Evolutionary conservation across 2,329 filamentous ascomycete species (phyloP).

Genomic region (Botrytis cinerea): DNA sequence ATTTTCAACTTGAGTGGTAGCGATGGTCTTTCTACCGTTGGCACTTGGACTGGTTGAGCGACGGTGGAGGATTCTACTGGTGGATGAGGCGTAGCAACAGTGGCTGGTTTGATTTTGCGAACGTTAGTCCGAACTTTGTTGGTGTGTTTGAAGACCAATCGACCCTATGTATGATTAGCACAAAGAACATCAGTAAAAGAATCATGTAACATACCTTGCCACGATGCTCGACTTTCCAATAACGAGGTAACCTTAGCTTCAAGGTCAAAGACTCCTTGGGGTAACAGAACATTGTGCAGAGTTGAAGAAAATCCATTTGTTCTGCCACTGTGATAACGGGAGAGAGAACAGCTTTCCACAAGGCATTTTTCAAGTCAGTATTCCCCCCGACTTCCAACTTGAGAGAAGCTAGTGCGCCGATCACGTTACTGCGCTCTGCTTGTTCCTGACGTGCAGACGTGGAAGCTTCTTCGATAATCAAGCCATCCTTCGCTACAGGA

Average conservation of each 20-base stretch:
- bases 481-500: slow-evolving; percentile 27
- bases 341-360: slow-evolving; percentile 55
- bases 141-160: slow-evolving; percentile 38
- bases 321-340: slow-evolving; percentile 50
- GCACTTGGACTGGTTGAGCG: not conserved
- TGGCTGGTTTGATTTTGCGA: slow-evolving; percentile 6
- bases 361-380: slow-evolving; percentile 46
- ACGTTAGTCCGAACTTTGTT: slow-evolving; percentile 36
- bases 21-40: slow-evolving; percentile 12
- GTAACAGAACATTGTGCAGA: slow-evolving; percentile 54
- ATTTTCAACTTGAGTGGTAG: slow-evolving; percentile 21
- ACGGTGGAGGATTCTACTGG: slow-evolving; percentile 8
- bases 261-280: slow-evolving; percentile 50
- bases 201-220: slow-evolving; percentile 41
- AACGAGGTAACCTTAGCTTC: slow-evolving; percentile 50
- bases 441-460: slow-evolving; percentile 50
- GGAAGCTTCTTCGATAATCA: slow-evolving; percentile 51
- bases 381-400: slow-evolving; percentile 52
- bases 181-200: slow-evolving; percentile 8
- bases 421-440: slow-evolving; percentile 52
- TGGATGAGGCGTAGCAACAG: slow-evolving; percentile 13
- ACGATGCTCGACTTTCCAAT: slow-evolving; percentile 47
- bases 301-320: slow-evolving; percentile 52
- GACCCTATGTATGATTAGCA: slow-evolving; percentile 33
- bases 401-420: slow-evolving; percentile 50